Evolutionary conservation across 164 flowering plant species (phyloP), one percentile per base, ranked within the genome.

Genomic region (Euptelea pleiosperma): DNA sequence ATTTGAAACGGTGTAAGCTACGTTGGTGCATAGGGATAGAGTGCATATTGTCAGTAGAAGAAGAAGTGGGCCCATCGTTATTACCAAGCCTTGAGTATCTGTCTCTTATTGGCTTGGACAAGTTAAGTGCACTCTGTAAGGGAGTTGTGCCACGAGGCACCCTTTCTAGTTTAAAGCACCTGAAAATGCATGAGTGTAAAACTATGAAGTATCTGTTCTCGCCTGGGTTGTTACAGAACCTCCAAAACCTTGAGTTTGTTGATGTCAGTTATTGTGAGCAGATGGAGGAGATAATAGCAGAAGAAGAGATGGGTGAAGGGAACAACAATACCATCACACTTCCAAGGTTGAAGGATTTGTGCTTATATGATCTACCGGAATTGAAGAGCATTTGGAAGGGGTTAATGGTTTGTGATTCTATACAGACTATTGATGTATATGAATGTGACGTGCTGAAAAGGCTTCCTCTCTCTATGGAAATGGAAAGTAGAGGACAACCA

Each of bases 171-270:
- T n/a, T n/a, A n/a, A n/a, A 46, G 43, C 12, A 14, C 9, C 33
- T 58, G 26, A n/a, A 33, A 16, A 16, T 58, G 4, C 15, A 21
- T 22, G 19, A 14, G 3, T 45, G 62, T n/a, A 6, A 10, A 25
- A 22, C 6, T 4, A 22, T 58, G 62, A 45, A 58, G 52, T 21
- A 58, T 46, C 37, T 46, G 10, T 45, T 58, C 31, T 19, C 62
- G 7, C 25, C 15, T 7, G 8, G 6, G 15, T 19, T 46, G 42
- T 34, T 58, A 0, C 12, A 11, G 21, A 5, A 46, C 7, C 42
- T 58, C 2, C 52, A 24, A 11, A 58, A 33, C 30, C 62, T 58
- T 45, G 62, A 58, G 15, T 6, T 22, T 4, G 34, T 46, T 31
- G 53, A 18, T 21, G 42, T 58, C 14, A 5, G 18, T 2, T 16